A percentile compares a stretch with the other conserved stretches of the same genome.
Conservation (phyloP, 371 early-diverging fungal genomes). For the Mortierella sp. region DNA sequence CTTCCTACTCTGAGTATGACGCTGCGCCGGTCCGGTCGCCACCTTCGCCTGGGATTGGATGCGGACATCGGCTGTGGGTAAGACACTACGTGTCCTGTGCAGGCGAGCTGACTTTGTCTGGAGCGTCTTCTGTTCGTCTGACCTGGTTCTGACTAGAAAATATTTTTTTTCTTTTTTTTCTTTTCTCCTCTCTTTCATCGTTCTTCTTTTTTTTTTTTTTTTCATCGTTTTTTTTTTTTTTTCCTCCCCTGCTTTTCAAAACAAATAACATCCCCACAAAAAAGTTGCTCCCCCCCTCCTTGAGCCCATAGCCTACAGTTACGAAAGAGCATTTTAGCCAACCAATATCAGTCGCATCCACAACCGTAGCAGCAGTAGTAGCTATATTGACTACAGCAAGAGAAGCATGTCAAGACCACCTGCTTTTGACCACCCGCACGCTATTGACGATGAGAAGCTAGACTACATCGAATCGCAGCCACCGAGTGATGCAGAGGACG, state of each 20-base stretch:
- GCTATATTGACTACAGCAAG: neutral
- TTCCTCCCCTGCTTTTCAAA: neutral
- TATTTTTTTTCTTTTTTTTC: neutral
- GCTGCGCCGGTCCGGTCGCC: no score
- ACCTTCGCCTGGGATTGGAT: no score
- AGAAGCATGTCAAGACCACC: neutral
- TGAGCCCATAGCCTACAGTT: neutral
- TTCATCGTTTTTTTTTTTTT: neutral
- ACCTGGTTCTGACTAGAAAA: neutral
- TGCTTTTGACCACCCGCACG: slow-evolving; percentile 4
- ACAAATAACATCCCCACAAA: neutral
- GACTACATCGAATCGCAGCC: slow-evolving; percentile 37
- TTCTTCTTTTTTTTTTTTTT: neutral
- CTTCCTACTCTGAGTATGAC: no score
- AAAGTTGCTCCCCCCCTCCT: neutral
- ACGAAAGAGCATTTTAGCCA: neutral
- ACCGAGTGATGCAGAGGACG: slow-evolving; percentile 22
- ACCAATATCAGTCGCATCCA: neutral
- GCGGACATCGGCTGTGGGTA: no score
- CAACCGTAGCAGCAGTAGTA: neutral
- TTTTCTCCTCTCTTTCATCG: neutral
- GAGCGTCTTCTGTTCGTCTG: no score
- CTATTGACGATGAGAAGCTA: slow-evolving; percentile 33
- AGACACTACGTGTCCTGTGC: no score
- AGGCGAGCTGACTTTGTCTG: no score